phyloP scores from a whole-genome alignment of 495 filamentous ascomycete genomes.

The Glutinoglossum americanum region DNA sequence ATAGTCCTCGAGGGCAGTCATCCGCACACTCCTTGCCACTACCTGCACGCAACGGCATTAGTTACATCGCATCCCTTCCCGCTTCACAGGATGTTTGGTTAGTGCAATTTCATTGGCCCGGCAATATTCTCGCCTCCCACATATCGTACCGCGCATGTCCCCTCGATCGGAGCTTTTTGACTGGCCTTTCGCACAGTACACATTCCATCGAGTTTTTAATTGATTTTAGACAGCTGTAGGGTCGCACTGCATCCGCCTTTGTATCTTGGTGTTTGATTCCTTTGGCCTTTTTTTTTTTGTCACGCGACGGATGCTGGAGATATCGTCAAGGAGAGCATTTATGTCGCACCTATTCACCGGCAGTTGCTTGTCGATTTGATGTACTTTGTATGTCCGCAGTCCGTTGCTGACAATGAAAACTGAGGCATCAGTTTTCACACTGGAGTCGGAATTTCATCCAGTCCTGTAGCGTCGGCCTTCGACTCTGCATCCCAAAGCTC shows the following conservation, averaged over 20 bases:
- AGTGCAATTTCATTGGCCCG: background rate
- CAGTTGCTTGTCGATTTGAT: background rate
- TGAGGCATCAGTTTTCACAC: slow-evolving; percentile 4
- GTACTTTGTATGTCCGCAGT: background rate
- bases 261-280: background rate
- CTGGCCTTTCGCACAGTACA: background rate
- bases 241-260: background rate
- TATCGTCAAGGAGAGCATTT: background rate
- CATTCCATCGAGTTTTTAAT: background rate
- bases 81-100: slow-evolving; percentile 3
- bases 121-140: background rate
- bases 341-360: slow-evolving; percentile 1
- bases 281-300: background rate
- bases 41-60: slow-evolving; percentile 2
- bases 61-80: slow-evolving; percentile 4
- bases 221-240: background rate
- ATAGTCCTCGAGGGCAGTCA: background rate
- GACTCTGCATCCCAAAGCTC: slow-evolving; percentile 1
- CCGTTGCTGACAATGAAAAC: background rate
- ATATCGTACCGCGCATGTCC: background rate
- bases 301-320: background rate
- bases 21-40: slow-evolving; percentile 2
- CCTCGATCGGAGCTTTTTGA: background rate
- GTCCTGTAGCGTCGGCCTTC: background rate
- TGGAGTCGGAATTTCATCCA: background rate